Evolutionary conservation across 2,329 filamentous ascomycete species (phyloP).

Genomic region (Nannizziopsis arthrosporioides): DNA sequence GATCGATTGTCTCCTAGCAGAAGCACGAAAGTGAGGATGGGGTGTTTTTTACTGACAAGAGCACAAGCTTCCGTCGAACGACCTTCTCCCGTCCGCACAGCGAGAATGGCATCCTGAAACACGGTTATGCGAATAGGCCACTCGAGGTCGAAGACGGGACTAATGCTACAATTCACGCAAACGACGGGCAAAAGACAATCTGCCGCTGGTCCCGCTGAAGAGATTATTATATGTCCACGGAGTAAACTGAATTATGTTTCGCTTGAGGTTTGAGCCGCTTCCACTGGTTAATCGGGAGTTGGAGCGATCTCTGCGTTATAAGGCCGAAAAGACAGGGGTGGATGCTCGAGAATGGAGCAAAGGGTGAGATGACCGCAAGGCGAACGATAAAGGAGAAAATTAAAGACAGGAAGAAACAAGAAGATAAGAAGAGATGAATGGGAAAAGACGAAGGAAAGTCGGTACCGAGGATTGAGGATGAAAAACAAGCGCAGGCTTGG

Average conservation of each 20-base stretch:
- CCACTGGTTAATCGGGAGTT: not conserved
- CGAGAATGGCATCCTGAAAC: constrained; percentile 32
- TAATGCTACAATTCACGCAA: not conserved
- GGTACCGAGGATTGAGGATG: not conserved
- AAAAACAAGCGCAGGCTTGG: not conserved
- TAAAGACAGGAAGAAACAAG: not conserved
- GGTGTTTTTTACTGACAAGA: constrained; percentile 49
- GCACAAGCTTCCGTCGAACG: constrained; percentile 89
- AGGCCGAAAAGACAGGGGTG: not conserved
- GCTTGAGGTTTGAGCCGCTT: too few species aligned
- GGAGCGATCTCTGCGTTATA: not conserved
- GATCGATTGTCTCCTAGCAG: too few species aligned
- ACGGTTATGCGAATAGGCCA: not conserved
- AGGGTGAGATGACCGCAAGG: not conserved
- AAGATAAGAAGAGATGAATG: constrained; percentile 3
- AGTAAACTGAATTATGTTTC: too few species aligned
- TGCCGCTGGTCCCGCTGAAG: too few species aligned
- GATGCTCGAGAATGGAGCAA: not conserved
- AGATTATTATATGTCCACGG: too few species aligned
- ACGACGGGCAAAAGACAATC: too few species aligned
- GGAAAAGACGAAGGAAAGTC: constrained; percentile 3
- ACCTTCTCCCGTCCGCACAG: constrained; percentile 66
- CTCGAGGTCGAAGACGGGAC: too few species aligned
- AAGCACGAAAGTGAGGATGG: constrained; percentile 2
- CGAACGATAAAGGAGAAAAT: not conserved